Conservation (phyloP, 352 stramenopile species). For the Globisporangium paroecandrum region DNA sequence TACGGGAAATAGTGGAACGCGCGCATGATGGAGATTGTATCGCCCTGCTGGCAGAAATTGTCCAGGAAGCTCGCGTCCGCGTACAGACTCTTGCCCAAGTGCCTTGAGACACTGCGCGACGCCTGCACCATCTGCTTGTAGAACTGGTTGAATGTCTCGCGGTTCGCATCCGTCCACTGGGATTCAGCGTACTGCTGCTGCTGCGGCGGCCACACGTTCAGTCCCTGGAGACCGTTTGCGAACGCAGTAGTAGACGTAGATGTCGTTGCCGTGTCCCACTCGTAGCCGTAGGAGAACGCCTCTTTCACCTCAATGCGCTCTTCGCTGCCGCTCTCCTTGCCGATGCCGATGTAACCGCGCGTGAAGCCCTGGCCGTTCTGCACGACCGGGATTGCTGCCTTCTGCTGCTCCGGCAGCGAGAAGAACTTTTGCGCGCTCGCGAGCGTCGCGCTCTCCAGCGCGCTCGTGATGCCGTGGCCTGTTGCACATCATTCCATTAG, state of each 20-base stretch:
- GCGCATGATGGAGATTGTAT: conserved; percentile 85
- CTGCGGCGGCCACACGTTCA: conserved; percentile 62
- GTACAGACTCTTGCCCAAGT: conserved; percentile 55
- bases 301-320: conserved; percentile 82
- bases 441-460: conserved; percentile 51
- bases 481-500: background rate
- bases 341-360: conserved; percentile 74
- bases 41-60: conserved; percentile 52
- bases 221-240: conserved; percentile 60
- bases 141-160: conserved; percentile 48
- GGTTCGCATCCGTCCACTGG: conserved; percentile 20
- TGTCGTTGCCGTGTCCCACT: conserved; percentile 38
- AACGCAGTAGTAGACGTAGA: conserved; percentile 16
- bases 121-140: conserved; percentile 52
- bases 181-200: conserved; percentile 23
- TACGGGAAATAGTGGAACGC: conserved; percentile 87
- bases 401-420: conserved; percentile 39
- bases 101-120: conserved; percentile 44
- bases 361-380: conserved; percentile 71
- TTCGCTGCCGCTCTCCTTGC: conserved; percentile 74
- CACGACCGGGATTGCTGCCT: conserved; percentile 55
- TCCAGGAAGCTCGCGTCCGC: conserved; percentile 47
- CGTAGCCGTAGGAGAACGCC: conserved; percentile 79
- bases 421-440: conserved; percentile 57
- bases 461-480: conserved; percentile 55